Percentiles rank a stretch among this genome's conserved stretches.
phyloP scores from a whole-genome alignment of 2,329 filamentous ascomycete species.

The Chaetomium globosum region DNA sequence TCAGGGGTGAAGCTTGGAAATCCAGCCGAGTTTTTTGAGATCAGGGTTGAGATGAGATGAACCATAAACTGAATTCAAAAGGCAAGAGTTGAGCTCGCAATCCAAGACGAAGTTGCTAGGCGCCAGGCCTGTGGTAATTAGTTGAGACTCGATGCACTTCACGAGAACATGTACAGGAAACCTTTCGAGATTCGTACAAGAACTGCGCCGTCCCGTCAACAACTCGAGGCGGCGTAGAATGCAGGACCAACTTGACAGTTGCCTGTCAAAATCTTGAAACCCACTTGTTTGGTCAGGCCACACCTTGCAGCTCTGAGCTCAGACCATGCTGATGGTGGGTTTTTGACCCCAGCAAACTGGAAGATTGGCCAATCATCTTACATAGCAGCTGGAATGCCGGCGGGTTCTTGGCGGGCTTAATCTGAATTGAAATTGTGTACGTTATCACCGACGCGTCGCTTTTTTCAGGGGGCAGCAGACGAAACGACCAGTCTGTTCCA shows the following conservation, averaged over 20 bases:
- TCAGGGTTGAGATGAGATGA: not conserved
- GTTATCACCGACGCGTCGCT: not conserved
- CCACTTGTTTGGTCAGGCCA: not conserved
- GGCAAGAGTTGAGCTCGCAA: not conserved
- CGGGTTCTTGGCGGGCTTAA: not conserved
- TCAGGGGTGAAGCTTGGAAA: not conserved
- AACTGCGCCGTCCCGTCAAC: not conserved
- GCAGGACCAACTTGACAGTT: not conserved
- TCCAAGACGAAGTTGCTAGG: not conserved
- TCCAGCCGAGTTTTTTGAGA: not conserved
- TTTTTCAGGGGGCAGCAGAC: not conserved
- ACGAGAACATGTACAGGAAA: not conserved
- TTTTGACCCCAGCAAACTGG: not conserved
- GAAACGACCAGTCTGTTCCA: not conserved
- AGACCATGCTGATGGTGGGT: not conserved
- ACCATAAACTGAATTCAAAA: not conserved
- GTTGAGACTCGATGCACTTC: not conserved
- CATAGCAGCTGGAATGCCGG: not conserved
- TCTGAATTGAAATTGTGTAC: not conserved
- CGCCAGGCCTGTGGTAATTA: not conserved
- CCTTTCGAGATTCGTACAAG: not conserved
- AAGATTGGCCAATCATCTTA: not conserved
- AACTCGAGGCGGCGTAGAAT: not conserved
- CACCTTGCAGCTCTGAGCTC: not conserved
- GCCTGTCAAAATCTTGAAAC: conserved; percentile 1